phyloP scores from a whole-genome alignment of 2,329 filamentous ascomycete genomes.

The Aspergillus viridinutans region DNA sequence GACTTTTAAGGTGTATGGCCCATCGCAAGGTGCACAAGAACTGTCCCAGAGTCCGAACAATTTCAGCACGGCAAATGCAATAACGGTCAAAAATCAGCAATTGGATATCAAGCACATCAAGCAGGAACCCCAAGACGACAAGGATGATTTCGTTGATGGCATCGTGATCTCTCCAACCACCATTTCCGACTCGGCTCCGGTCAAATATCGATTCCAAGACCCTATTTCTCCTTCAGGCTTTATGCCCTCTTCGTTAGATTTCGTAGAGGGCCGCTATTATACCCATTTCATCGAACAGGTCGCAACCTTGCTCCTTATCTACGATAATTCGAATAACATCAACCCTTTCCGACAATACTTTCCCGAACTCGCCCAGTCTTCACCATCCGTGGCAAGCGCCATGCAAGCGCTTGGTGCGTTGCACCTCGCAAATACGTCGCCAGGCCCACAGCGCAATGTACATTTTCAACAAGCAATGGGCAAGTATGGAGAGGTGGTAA shows the following conservation, averaged over 20 bases:
- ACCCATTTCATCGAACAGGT: conserved; percentile 33
- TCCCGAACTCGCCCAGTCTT: conserved; percentile 30
- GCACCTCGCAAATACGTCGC: conserved; percentile 38
- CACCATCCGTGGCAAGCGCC: conserved; percentile 32
- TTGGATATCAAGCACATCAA: conserved; percentile 6
- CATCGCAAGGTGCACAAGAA: conserved; percentile 18
- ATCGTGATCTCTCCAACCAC: conserved; percentile 26
- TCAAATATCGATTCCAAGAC: conserved; percentile 25
- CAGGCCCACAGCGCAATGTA: conserved; percentile 25
- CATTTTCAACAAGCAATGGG: conserved; percentile 38
- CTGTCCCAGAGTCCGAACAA: background rate
- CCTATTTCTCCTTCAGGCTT: conserved; percentile 15
- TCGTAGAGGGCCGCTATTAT: conserved; percentile 31
- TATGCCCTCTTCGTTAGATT: conserved; percentile 17
- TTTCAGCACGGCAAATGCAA: background rate
- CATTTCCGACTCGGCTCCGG: conserved; percentile 10
- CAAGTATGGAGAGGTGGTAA: conserved; percentile 36
- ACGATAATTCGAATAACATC: conserved; percentile 33
- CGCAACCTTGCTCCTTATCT: conserved; percentile 31
- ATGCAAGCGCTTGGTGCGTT: conserved; percentile 41
- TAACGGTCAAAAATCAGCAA: background rate
- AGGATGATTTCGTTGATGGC: conserved; percentile 12
- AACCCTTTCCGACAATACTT: conserved; percentile 36
- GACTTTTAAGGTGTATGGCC: conserved; percentile 37
- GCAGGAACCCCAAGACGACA: conserved; percentile 8